Evolutionary conservation across 1,139 yeast species (phyloP).

Genomic region (Ogataea hybrid): DNA sequence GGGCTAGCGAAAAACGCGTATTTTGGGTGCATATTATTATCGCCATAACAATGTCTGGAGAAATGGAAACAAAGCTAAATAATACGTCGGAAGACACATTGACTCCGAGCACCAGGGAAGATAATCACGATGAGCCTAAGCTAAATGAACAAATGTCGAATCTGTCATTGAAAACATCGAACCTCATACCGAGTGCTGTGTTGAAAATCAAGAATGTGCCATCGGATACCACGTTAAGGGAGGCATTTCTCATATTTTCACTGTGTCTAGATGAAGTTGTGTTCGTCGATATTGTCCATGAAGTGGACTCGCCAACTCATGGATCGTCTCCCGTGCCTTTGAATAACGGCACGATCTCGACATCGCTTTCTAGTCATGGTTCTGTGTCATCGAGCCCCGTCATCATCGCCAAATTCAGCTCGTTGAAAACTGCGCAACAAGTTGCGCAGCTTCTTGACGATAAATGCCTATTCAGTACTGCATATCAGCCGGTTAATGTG

Average conservation of each 20-base stretch:
- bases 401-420: constrained; percentile 63
- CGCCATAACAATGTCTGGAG: constrained; percentile 3
- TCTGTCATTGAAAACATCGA: constrained; percentile 17
- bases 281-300: constrained; percentile 54
- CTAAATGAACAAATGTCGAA: constrained; percentile 16
- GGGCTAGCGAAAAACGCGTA: constrained; percentile 3
- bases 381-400: constrained; percentile 27
- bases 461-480: constrained; percentile 62
- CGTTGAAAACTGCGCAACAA: constrained; percentile 62
- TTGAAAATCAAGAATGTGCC: constrained; percentile 63
- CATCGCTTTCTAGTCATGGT: constrained; percentile 17
- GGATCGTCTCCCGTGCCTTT: constrained; percentile 14
- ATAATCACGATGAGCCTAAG: constrained; percentile 7
- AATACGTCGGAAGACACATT: constrained; percentile 15
- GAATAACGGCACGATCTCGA: constrained; percentile 10
- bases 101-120: constrained; percentile 10
- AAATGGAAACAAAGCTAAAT: constrained; percentile 4
- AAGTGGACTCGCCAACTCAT: constrained; percentile 20
- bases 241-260: constrained; percentile 74
- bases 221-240: constrained; percentile 68
- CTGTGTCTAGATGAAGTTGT: constrained; percentile 69
- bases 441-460: constrained; percentile 71
- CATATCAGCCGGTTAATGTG: constrained; percentile 50
- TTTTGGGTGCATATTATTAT: constrained; percentile 2
- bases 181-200: constrained; percentile 15